These are phyloP conservation scores for Polymyxa betae DNA, from an alignment of 208 protist species.

Conservation along the genomic window DNA sequence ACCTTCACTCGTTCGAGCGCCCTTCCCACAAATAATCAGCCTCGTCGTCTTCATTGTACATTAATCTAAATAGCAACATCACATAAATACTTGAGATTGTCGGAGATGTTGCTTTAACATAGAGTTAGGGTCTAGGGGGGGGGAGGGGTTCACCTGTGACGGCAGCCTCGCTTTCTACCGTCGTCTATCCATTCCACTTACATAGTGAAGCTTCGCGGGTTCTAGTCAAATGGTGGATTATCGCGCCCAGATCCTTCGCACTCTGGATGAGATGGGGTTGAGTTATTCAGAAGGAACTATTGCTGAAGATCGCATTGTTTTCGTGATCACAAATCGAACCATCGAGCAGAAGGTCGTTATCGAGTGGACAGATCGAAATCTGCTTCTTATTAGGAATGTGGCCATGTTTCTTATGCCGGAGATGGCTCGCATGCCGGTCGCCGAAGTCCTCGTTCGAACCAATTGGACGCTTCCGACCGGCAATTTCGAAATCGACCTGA, in stretches of 20 bases:
- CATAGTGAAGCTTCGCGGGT: too few relatives aligned
- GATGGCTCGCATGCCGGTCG: background rate
- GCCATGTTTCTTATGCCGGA: conserved; percentile 39
- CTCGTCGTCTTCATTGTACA: too few relatives aligned
- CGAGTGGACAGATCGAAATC: conserved; percentile 41
- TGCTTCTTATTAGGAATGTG: conserved; percentile 44
- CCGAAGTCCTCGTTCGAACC: conserved; percentile 47
- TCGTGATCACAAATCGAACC: conserved; percentile 52
- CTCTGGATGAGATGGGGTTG: conserved; percentile 16
- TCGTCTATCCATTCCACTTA: too few relatives aligned
- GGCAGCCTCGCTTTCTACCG: too few relatives aligned
- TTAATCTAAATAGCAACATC: too few relatives aligned
- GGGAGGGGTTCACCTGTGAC: too few relatives aligned
- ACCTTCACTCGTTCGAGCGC: conserved; percentile 59
- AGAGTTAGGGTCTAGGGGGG: too few relatives aligned
- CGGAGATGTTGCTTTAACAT: too few relatives aligned
- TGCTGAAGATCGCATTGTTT: background rate
- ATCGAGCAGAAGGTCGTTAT: conserved; percentile 49
- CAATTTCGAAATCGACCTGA: conserved; percentile 46
- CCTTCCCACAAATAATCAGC: background rate
- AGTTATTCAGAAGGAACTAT: background rate
- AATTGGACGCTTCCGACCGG: conserved; percentile 41
- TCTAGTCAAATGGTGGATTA: too few relatives aligned
- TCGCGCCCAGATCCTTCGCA: conserved; percentile 25
- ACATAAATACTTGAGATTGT: too few relatives aligned